A percentile compares a stretch with the other conserved stretches of the same genome.
Conservation (phyloP, 2,329 filamentous ascomycete species). For the Penicillium sp. region DNA sequence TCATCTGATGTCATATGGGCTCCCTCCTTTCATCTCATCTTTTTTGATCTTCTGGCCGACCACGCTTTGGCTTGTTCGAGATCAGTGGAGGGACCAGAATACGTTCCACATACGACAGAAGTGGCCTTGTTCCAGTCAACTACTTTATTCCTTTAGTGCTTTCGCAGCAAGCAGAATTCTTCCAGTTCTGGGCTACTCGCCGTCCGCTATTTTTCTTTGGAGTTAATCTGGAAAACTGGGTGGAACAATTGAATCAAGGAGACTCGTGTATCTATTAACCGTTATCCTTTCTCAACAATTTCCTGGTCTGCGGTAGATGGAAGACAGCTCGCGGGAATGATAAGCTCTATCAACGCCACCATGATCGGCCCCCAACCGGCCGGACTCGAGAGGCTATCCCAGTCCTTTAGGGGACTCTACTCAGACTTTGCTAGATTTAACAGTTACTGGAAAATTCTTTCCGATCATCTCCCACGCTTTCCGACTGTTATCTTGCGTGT, state of each 20-base stretch:
- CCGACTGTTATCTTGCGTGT: neutral
- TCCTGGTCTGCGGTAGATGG: slow-evolving; percentile 6
- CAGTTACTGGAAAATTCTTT: neutral
- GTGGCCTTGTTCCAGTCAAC: neutral
- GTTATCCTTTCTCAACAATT: neutral
- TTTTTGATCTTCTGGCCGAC: neutral
- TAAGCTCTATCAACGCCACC: slow-evolving; percentile 1
- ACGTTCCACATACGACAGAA: neutral
- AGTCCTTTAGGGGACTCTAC: neutral
- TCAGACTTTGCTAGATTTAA: neutral
- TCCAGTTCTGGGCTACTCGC: neutral
- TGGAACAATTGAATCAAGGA: slow-evolving; percentile 12
- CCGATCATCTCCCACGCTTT: neutral
- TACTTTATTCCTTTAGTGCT: neutral
- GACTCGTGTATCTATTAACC: slow-evolving; percentile 16
- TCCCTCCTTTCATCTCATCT: neutral
- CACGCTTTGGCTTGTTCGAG: neutral
- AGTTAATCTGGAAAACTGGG: slow-evolving; percentile 14
- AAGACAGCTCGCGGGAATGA: neutral
- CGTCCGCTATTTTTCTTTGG: slow-evolving; percentile 1
- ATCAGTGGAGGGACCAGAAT: neutral
- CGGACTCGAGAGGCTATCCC: neutral
- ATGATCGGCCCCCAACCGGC: neutral
- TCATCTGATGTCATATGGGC: neutral
- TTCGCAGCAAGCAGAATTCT: neutral